Conservation (phyloP, 805 yeast genomes). For the Wickerhamomyces alni region DNA sequence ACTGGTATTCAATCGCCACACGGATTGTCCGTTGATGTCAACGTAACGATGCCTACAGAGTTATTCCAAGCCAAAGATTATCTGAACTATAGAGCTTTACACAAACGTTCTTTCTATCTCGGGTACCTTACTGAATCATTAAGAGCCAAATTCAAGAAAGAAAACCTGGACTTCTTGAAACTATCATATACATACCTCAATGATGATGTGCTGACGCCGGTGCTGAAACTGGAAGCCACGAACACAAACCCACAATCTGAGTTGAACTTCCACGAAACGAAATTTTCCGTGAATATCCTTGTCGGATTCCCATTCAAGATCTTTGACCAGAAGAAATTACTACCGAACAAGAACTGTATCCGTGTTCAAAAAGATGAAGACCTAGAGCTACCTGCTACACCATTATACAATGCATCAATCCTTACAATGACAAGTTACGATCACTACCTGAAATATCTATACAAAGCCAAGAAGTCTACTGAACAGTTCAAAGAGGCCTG, state of each 20-base stretch:
- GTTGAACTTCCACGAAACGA: slow-evolving; percentile 62
- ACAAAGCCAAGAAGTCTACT: slow-evolving; percentile 67
- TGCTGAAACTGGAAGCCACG: slow-evolving; percentile 55
- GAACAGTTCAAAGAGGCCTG: slow-evolving; percentile 86
- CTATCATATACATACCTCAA: slow-evolving; percentile 65
- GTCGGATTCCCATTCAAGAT: slow-evolving; percentile 66
- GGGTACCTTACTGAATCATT: slow-evolving; percentile 72
- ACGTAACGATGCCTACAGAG: slow-evolving; percentile 72
- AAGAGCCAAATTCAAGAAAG: slow-evolving; percentile 43
- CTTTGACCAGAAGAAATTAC: slow-evolving; percentile 70
- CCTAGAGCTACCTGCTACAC: slow-evolving; percentile 62
- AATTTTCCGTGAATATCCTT: slow-evolving; percentile 64
- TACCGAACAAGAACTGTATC: slow-evolving; percentile 77
- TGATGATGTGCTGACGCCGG: slow-evolving; percentile 74
- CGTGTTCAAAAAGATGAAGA: slow-evolving; percentile 44
- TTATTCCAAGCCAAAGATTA: slow-evolving; percentile 84
- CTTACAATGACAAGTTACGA: slow-evolving; percentile 63
- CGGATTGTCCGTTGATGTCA: slow-evolving; percentile 69
- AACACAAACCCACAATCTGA: slow-evolving; percentile 38
- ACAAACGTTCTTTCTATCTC: slow-evolving; percentile 83
- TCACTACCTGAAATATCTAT: slow-evolving; percentile 67
- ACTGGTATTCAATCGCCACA: slow-evolving; percentile 63
- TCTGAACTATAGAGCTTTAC: slow-evolving; percentile 81
- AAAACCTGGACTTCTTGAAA: slow-evolving; percentile 41
- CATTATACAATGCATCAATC: slow-evolving; percentile 78